These are phyloP conservation scores for Fusarium oligoseptatum DNA, from an alignment of 2,329 filamentous ascomycete species.

Conservation along the genomic window DNA sequence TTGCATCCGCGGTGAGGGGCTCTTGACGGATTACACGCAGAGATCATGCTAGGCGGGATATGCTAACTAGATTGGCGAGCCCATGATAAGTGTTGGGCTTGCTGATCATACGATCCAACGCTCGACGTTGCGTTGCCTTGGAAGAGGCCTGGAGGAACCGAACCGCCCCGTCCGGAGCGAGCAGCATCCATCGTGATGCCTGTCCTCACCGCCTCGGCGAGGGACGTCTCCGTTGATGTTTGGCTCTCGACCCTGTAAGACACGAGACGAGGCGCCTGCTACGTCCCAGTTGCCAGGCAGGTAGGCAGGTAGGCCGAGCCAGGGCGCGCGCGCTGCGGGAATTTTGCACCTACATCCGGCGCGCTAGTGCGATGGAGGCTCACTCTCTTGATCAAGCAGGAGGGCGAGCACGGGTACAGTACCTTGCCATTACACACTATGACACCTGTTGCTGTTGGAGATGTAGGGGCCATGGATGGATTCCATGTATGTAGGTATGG, in stretches of 20 bases:
- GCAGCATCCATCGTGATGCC: conserved; percentile 3
- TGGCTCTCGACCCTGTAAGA: conserved; percentile 24
- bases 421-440: conserved; percentile 6
- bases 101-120: conserved; percentile 35
- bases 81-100: conserved; percentile 17
- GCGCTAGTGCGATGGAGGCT: conserved; percentile 20
- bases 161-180: not conserved
- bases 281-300: conserved; percentile 16
- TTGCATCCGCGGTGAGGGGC: conserved; percentile 21
- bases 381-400: not conserved
- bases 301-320: not conserved
- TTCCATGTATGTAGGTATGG: not conserved
- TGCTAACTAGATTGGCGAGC: conserved; percentile 38
- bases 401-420: not conserved
- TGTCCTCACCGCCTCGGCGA: conserved; percentile 32
- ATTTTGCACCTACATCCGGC: conserved; percentile 25
- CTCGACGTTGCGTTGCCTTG: conserved; percentile 3
- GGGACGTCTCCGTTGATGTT: conserved; percentile 11
- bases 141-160: conserved; percentile 3
- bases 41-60: conserved; percentile 30
- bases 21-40: conserved; percentile 26
- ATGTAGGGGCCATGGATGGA: not conserved
- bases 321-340: conserved; percentile 17
- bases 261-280: conserved; percentile 3
- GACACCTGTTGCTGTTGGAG: conserved; percentile 3